Evolutionary conservation across 176 grass and related monocot genomes (phyloP).

Genomic region (Rhynchospora pubera): DNA sequence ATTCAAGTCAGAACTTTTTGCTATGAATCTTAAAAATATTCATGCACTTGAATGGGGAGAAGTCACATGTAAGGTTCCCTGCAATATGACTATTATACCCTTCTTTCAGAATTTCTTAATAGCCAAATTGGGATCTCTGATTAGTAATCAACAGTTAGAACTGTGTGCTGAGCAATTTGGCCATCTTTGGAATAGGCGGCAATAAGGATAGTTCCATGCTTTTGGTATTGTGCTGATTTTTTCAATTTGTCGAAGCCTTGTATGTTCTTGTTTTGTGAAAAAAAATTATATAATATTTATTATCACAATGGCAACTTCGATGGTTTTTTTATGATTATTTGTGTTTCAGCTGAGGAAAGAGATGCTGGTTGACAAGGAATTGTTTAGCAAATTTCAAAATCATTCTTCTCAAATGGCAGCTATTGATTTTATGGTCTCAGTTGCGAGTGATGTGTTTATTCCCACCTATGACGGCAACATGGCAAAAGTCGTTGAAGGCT

Average conservation of each 20-base stretch:
- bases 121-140: neutral
- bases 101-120: conserved; percentile 1
- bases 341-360: conserved; percentile 84
- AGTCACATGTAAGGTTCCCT: neutral
- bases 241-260: neutral
- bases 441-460: conserved; percentile 81
- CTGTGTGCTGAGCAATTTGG: neutral
- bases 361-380: conserved; percentile 57
- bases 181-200: neutral
- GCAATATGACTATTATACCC: neutral
- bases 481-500: conserved; percentile 86
- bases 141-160: neutral
- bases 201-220: neutral
- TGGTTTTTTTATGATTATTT: neutral
- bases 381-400: conserved; percentile 69
- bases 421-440: conserved; percentile 90
- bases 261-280: neutral
- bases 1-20: neutral
- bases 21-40: neutral
- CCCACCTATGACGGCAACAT: conserved; percentile 93
- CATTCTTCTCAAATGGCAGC: conserved; percentile 99
- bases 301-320: neutral
- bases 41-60: neutral
- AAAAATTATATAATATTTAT: neutral
- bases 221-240: neutral